Evolutionary conservation across 768 basidiomycete genomes (phyloP), one percentile per base, ranked within the genome.

Genomic region (Cubamyces lactineus): DNA sequence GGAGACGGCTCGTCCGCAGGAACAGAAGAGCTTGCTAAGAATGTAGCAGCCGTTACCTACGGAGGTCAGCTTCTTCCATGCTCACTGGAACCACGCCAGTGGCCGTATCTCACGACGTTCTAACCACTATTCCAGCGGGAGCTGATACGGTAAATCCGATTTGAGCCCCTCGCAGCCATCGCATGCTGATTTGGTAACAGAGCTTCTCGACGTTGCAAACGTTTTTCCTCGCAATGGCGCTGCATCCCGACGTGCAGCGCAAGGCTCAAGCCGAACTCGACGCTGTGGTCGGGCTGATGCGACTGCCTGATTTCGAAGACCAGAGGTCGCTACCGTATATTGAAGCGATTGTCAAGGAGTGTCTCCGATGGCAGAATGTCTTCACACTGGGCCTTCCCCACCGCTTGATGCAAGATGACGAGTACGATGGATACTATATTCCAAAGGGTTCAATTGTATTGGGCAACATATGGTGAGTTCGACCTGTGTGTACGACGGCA

Each of bases 311-410:
- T 21, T 60, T 63, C 47, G 24, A 43, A n/a, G 68, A 69, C 51
- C 45, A 40, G 8, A 46, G 45, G 1, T 26, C 42, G 6, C 24
- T 67, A 47, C 63, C 66, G 21, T 69, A 67, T 51, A 46, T 67
- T 16, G 21, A 49, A 2, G 66, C 66, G n/a, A 24, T 67, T 15
- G 12, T 59, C 11, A 47, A 43, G n/a, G 60, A 67, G 61, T 47
- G 42, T 15, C 16, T 63, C 3, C 57, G 66, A 2, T 67, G 66
- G 66, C 53, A 43, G 16, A 53, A 62, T 6, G 54, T 59, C n/a
- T 7, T 60, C 4, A 63, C 65, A 8, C 47, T 66, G 67, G 76
- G 76, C 5, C 64, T 73, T 0, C 68, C 73, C 2, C 77, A 78
- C 48, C 53, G 66, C 15, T n/a, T 23, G 28, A 65, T 43, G 11